phyloP scores from a whole-genome alignment of 2,329 filamentous ascomycete genomes.

The Albifimbria verrucaria region DNA sequence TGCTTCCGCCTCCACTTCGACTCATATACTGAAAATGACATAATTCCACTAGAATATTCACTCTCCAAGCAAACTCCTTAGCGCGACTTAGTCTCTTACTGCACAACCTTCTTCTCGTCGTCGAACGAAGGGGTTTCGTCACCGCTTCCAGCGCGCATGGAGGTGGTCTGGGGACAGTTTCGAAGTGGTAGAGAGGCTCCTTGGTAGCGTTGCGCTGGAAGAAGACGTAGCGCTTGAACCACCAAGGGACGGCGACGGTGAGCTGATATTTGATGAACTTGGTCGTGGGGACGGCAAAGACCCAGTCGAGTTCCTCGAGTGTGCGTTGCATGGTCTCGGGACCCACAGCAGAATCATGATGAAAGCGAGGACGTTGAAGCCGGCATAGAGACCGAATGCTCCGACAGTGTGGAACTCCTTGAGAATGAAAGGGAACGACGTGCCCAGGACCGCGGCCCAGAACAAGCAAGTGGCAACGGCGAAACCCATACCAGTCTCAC shows the following conservation, averaged over 20 bases:
- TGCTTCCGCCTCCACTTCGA: too few species aligned
- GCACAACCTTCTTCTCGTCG: conserved; percentile 6
- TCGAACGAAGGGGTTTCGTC: background rate
- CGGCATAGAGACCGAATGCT: conserved; percentile 50
- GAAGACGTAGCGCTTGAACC: conserved; percentile 28
- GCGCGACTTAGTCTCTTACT: too few species aligned
- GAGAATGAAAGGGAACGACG: conserved; percentile 50
- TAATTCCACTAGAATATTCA: too few species aligned
- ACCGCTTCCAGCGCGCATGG: background rate
- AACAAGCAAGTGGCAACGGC: conserved; percentile 59
- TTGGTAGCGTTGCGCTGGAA: conserved; percentile 26
- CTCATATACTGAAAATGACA: too few species aligned
- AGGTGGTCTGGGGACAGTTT: conserved; percentile 17
- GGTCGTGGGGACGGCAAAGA: conserved; percentile 43
- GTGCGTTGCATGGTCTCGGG: conserved; percentile 54
- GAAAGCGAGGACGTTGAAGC: conserved; percentile 52
- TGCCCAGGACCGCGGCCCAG: conserved; percentile 47
- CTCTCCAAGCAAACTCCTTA: too few species aligned
- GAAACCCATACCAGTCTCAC: conserved; percentile 62
- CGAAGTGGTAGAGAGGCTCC: conserved; percentile 35
- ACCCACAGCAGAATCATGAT: conserved; percentile 49
- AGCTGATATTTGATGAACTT: conserved; percentile 39
- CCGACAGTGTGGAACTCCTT: conserved; percentile 27
- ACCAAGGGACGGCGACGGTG: conserved; percentile 27
- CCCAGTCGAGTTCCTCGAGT: conserved; percentile 48